Evolutionary conservation across 164 flowering plant genomes (phyloP), one percentile per base, ranked within the genome.

Genomic region (Magnolia officinalis): DNA sequence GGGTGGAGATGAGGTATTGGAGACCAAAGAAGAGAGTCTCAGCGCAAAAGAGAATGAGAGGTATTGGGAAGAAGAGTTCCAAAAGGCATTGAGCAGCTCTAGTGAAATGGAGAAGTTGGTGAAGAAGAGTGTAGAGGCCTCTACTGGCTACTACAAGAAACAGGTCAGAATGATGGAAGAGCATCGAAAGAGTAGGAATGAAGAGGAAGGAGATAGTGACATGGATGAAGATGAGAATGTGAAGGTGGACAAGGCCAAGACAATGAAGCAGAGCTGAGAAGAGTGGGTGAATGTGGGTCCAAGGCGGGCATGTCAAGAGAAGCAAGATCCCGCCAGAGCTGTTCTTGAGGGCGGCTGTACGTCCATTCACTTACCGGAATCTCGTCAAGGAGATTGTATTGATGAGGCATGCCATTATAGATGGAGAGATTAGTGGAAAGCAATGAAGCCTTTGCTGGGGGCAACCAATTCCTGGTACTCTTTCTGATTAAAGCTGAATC

Each of bases 331-430:
- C 99, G 4, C 98, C 98, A 0, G 98, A 84, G 72, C 80, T 89
- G 76, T 96, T 94, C 74, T 64, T 94, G 78, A 74, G 88, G 64
- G 95, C 94, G 0, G 98, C 97, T 0, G 94, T 96, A 14, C 87
- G 98, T 63, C 99, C 96, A 1, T 96, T 96, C 64, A 90, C 91
- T 24, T 96, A 94, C 79, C 85, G 88, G 78, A 94, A 94, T 79
- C 91, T 96, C 66, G 95, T 96, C 45, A 96, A 96, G 83, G 99
- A 96, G 85, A 91, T 96, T 80, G 98, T 94, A 58, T 78, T 96
- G 79, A 84, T 87, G 24, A 87, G 99, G 81, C 99, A 96, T 82
- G 99, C 91, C 0, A 92, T 94, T 73, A 63, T 96, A 72, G 99
- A 96, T 65, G 96, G 96, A 24, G 97, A 92, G n/a, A 84, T 93